Conservation (phyloP, 352 stramenopile genomes). For the Pythium insidiosum region DNA sequence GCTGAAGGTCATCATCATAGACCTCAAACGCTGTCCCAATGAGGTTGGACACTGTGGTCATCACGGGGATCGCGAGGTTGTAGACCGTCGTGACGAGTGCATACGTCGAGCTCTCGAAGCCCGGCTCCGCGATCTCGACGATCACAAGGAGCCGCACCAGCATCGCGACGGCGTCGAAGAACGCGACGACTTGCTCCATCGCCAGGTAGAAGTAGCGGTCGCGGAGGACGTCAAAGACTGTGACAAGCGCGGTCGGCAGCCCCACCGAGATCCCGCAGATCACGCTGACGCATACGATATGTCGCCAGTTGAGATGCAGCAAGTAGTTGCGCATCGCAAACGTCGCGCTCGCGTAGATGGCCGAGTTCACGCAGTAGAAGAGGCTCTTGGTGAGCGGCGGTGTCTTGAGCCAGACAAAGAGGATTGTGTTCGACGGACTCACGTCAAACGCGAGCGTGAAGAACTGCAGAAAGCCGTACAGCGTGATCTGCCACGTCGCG, state of each 20-base stretch:
- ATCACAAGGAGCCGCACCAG: constrained; percentile 74
- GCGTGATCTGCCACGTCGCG: constrained; percentile 63
- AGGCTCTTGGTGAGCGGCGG: constrained; percentile 58
- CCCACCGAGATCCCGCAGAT: constrained; percentile 28
- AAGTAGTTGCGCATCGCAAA: constrained; percentile 45
- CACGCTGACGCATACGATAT: constrained; percentile 39
- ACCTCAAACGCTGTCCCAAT: constrained; percentile 48
- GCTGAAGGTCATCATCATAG: constrained; percentile 47
- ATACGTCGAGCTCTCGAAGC: constrained; percentile 75
- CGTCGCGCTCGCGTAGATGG: constrained; percentile 43
- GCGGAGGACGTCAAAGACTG: constrained; percentile 51
- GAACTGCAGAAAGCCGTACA: constrained; percentile 66
- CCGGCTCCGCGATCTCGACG: constrained; percentile 66
- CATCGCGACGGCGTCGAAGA: constrained; percentile 61
- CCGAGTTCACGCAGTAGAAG: constrained; percentile 42
- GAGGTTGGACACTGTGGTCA: constrained; percentile 42
- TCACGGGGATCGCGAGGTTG: constrained; percentile 64
- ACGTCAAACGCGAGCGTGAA: constrained; percentile 52
- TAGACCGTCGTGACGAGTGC: constrained; percentile 65
- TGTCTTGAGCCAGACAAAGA: constrained; percentile 49
- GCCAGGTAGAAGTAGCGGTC: constrained; percentile 61
- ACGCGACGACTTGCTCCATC: constrained; percentile 35
- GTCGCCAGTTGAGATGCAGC: constrained; percentile 53
- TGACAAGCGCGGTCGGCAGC: constrained; percentile 27
- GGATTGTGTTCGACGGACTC: constrained; percentile 40